These are phyloP conservation scores for Entamoeba invadens DNA, from an alignment of 208 protist genomes.

Conservation along the genomic window DNA sequence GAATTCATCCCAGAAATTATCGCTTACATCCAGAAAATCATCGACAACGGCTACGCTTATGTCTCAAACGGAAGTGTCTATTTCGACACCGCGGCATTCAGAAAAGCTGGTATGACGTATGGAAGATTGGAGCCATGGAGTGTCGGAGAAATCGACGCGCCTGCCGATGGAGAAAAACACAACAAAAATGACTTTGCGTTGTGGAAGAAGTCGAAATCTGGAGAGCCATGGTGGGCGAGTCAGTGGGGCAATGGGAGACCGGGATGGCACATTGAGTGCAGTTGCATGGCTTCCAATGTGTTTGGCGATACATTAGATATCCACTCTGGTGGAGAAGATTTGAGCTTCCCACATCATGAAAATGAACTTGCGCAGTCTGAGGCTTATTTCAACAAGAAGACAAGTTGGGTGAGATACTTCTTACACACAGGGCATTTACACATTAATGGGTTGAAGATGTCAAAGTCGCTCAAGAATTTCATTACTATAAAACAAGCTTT, in stretches of 20 bases:
- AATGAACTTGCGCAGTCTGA: conserved; percentile 92
- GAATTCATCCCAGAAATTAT: conserved; percentile 87
- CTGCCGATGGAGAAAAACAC: neutral
- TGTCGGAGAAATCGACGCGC: conserved; percentile 27
- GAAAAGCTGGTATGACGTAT: conserved; percentile 52
- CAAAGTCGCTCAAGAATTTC: conserved; percentile 97
- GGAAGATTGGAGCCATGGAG: conserved; percentile 62
- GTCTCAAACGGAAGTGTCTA: conserved; percentile 67
- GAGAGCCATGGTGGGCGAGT: conserved; percentile 73
- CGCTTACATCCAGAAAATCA: conserved; percentile 69
- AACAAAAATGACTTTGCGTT: conserved; percentile 74
- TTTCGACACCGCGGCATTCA: conserved; percentile 71
- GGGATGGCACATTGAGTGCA: conserved; percentile 99
- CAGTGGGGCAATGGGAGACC: conserved; percentile 77
- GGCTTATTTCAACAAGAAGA: conserved; percentile 47
- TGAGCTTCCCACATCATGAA: conserved; percentile 97
- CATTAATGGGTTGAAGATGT: conserved; percentile 80
- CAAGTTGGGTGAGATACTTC: conserved; percentile 91
- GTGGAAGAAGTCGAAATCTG: conserved; percentile 79
- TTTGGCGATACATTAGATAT: conserved; percentile 66
- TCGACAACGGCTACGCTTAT: conserved; percentile 81
- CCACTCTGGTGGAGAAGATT: conserved; percentile 83
- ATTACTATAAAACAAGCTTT: conserved; percentile 74
- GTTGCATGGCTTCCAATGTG: conserved; percentile 70
- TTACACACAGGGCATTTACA: conserved; percentile 57